Conservation (phyloP, 306 rosid genomes). For the Arachis stenosperma region DNA sequence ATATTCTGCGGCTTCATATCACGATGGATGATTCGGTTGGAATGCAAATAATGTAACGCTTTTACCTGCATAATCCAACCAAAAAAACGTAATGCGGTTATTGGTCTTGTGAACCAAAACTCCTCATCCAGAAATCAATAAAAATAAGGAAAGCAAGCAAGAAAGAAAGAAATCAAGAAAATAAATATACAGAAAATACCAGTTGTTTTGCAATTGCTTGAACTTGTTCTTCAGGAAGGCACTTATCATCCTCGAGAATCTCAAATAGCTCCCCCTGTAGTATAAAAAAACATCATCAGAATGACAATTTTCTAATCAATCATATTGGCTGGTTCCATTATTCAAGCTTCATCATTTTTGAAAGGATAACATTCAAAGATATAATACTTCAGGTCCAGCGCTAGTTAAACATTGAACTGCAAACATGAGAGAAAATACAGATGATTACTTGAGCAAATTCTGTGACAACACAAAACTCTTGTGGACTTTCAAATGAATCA, state of each 20-base stretch:
- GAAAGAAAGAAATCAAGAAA: no score
- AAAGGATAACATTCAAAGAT: slow-evolving; percentile 25
- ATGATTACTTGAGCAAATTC: slow-evolving; percentile 88
- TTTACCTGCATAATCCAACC: slow-evolving; percentile 66
- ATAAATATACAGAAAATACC: slow-evolving; percentile 49
- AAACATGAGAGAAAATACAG: slow-evolving; percentile 38
- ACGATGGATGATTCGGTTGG: slow-evolving; percentile 95
- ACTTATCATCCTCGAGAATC: slow-evolving; percentile 97
- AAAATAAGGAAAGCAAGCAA: neutral
- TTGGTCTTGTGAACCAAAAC: slow-evolving; percentile 1
- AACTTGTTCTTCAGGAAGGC: slow-evolving; percentile 99
- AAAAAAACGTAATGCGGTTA: slow-evolving; percentile 13
- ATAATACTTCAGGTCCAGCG: slow-evolving; percentile 8
- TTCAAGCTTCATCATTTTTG: slow-evolving; percentile 1
- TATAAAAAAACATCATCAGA: slow-evolving; percentile 38
- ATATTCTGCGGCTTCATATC: slow-evolving; percentile 99
- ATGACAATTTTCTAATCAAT: slow-evolving; percentile 21
- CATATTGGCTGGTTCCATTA: slow-evolving; percentile 14
- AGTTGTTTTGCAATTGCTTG: slow-evolving; percentile 98
- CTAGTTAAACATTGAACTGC: slow-evolving; percentile 6
- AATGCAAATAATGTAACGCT: slow-evolving; percentile 92
- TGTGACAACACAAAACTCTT: slow-evolving; percentile 96
- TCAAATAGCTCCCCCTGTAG: slow-evolving; percentile 93
- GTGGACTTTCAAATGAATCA: slow-evolving; percentile 95
- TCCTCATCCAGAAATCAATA: slow-evolving; percentile 15